Conservation (phyloP, 495 filamentous ascomycete species). For the Stereocaulon alpinum region DNA sequence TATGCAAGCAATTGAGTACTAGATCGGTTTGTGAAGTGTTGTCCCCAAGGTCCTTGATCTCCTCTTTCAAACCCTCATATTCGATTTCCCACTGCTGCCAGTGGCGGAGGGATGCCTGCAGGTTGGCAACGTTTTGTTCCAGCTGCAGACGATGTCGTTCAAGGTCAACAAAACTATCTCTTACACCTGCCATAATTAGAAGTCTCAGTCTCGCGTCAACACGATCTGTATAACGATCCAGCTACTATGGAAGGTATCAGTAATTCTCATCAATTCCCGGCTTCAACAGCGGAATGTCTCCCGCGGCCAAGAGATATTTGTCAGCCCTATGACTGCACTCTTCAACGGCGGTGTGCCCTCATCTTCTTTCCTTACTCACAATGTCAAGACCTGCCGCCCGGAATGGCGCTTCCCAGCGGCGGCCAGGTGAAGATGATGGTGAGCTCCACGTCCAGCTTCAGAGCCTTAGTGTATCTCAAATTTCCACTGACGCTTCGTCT, state of each 20-base stretch:
- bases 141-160: constrained; percentile 67
- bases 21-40: constrained; percentile 42
- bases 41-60: constrained; percentile 48
- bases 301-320: constrained; percentile 7
- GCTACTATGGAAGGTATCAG: background rate
- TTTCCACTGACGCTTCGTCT: background rate
- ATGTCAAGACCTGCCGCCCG: constrained; percentile 18
- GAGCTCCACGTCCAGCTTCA: constrained; percentile 11
- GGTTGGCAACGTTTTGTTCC: constrained; percentile 62
- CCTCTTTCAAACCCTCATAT: constrained; percentile 79
- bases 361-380: background rate
- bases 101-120: constrained; percentile 65
- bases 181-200: background rate
- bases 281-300: background rate
- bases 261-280: too few relatives aligned
- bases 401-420: constrained; percentile 13
- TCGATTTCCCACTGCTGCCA: constrained; percentile 88
- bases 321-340: constrained; percentile 13
- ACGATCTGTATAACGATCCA: background rate
- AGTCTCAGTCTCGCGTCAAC: background rate
- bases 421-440: constrained; percentile 44
- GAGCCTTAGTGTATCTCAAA: constrained; percentile 10
- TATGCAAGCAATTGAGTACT: constrained; percentile 19
- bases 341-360: background rate
- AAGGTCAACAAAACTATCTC: constrained; percentile 34